A percentile compares a stretch with the other conserved stretches of the same genome.
These are phyloP conservation scores for Hypoxylon sp. DNA, from an alignment of 2,329 filamentous ascomycete genomes.

Conservation along the genomic window DNA sequence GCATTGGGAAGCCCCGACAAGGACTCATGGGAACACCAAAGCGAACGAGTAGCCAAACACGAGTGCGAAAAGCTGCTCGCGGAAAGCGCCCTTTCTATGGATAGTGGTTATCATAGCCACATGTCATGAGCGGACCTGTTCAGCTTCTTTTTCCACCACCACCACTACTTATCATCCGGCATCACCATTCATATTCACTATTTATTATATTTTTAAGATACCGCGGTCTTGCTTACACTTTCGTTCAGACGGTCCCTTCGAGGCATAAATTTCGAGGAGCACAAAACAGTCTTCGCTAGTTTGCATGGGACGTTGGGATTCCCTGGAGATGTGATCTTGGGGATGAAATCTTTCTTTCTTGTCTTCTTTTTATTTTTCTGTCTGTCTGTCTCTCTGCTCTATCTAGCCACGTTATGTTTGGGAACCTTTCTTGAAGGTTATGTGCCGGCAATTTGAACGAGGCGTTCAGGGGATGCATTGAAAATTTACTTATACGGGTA, in stretches of 20 bases:
- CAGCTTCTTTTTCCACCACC: not conserved
- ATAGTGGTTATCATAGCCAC: slow-evolving; percentile 25
- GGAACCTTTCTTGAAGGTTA: slow-evolving; percentile 1
- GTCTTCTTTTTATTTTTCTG: too few relatives aligned
- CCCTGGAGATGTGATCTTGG: slow-evolving; percentile 2
- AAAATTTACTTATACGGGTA: slow-evolving; percentile 17
- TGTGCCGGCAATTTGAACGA: slow-evolving; percentile 2
- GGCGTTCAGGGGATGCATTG: slow-evolving; percentile 28
- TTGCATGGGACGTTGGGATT: slow-evolving; percentile 7
- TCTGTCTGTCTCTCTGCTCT: too few relatives aligned
- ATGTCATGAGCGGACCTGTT: slow-evolving; percentile 6
- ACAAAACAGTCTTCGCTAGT: too few relatives aligned
- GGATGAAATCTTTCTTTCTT: not conserved
- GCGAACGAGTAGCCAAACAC: slow-evolving; percentile 49
- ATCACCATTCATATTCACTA: too few relatives aligned
- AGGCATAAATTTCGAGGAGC: slow-evolving; percentile 18
- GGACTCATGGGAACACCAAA: slow-evolving; percentile 40
- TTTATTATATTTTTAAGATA: not conserved
- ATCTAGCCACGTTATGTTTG: too few relatives aligned
- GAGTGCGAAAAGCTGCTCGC: slow-evolving; percentile 48
- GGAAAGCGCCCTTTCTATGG: slow-evolving; percentile 19
- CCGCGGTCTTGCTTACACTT: slow-evolving; percentile 19
- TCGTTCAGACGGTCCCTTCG: slow-evolving; percentile 23
- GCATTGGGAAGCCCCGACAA: slow-evolving; percentile 30
- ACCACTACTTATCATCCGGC: slow-evolving; percentile 1